Percentiles rank a stretch among this genome's conserved stretches.
These are phyloP conservation scores for Barnettozyma hawaiiensis DNA, from an alignment of 1,139 yeast genomes.

Conservation along the genomic window DNA sequence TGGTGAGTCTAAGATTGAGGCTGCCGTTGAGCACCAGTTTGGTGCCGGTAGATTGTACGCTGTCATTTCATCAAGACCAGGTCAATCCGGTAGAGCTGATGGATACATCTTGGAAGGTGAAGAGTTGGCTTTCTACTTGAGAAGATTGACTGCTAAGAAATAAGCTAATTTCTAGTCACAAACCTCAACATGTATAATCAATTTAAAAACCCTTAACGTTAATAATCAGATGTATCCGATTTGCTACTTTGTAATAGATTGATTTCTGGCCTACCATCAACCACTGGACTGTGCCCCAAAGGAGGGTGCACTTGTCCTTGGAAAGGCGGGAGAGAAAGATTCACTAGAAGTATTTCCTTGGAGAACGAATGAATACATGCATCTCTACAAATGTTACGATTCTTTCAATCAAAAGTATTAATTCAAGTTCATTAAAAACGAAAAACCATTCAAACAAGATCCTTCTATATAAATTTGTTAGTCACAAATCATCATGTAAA, in stretches of 20 bases:
- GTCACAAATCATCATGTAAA: neutral
- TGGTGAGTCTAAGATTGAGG: constrained; percentile 75
- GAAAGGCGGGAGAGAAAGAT: too few species aligned
- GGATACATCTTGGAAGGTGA: constrained; percentile 99
- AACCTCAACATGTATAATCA: constrained; percentile 26
- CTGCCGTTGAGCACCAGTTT: constrained; percentile 92
- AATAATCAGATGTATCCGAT: constrained; percentile 5
- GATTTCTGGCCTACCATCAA: too few species aligned
- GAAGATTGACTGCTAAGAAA: constrained; percentile 99
- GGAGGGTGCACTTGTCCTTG: too few species aligned
- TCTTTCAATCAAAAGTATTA: too few species aligned
- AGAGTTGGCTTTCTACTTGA: constrained; percentile 99
- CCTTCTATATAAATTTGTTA: neutral
- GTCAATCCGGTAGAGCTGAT: constrained; percentile 99
- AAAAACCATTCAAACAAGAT: too few species aligned
- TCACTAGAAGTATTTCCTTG: too few species aligned
- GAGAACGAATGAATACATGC: too few species aligned
- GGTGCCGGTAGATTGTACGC: constrained; percentile 99
- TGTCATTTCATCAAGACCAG: constrained; percentile 98
- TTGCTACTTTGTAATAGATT: too few species aligned
- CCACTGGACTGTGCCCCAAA: too few species aligned
- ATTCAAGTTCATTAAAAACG: too few species aligned
- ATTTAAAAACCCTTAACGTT: constrained; percentile 25
- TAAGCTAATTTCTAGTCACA: constrained; percentile 39
- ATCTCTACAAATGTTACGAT: too few species aligned